Evolutionary conservation across 2,329 filamentous ascomycete genomes (phyloP).

Genomic region (Pyrenophora teres): DNA sequence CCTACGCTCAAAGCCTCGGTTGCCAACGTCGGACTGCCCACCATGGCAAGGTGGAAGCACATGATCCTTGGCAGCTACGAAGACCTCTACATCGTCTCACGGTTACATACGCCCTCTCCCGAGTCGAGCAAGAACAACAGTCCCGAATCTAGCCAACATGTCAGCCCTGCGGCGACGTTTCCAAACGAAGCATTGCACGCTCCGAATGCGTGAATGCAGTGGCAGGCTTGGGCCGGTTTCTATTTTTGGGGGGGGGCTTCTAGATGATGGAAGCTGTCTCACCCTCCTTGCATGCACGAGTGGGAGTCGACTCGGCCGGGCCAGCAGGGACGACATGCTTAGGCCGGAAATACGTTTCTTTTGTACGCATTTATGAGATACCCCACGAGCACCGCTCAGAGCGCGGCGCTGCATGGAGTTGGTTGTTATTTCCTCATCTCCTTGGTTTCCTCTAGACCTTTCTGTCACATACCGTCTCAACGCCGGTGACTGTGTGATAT

Average conservation of each 20-base stretch:
- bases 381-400: constrained; percentile 27
- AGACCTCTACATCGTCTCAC: constrained; percentile 56
- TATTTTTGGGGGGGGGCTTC: background rate
- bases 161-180: constrained; percentile 43
- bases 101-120: constrained; percentile 44
- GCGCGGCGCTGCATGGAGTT: constrained; percentile 20
- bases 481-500: too few relatives aligned
- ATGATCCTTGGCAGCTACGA: constrained; percentile 53
- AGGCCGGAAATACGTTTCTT: constrained; percentile 14
- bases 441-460: background rate
- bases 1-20: constrained; percentile 54
- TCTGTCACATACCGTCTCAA: too few relatives aligned
- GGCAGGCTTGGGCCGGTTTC: background rate
- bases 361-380: constrained; percentile 23
- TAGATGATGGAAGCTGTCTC: background rate
- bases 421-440: background rate
- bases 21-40: constrained; percentile 54
- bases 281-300: background rate
- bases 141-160: constrained; percentile 46
- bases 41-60: constrained; percentile 52
- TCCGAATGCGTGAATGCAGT: constrained; percentile 12
- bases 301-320: background rate
- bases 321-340: background rate
- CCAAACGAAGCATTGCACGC: constrained; percentile 34
- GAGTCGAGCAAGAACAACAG: constrained; percentile 46